Base-by-base conservation (phyloP, 192 early-diverging fungal genomes). In the Linnemannia zychae region DNA sequence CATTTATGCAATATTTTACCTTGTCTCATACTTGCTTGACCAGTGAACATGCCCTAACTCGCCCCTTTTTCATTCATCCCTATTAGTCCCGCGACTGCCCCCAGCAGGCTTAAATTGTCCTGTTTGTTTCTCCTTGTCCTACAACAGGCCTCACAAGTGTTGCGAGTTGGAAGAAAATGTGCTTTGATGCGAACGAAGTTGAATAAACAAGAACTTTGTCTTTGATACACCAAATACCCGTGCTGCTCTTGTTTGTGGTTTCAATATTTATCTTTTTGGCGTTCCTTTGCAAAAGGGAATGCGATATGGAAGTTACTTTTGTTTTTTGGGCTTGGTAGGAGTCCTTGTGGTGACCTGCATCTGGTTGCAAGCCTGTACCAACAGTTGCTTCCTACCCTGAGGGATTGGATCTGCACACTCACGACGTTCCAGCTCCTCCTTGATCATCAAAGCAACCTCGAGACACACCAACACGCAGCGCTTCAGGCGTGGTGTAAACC, bases 21-120 rank as follows among this genome's bases (percentile, higher is more conserved):
- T 44, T 37, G 46, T n/a, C 37, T 65, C n/a, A 20, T 76, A 40
- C 12, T 66, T 15, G 3, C 28, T 36, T 53, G 22, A 50, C 1
- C 18, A 66, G 67, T 53, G 20, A n/a, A 0, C 20, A 63, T 46
- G 18, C 24, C 20, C 36, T 52, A 63, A 38, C 53, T 22, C 0
- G 12, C 49, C n/a, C 22, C 60, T 28, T 65, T 44, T 63, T 24
- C 28, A 3, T 31, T 66, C 6, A 48, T 40, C 18, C 0, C 20
- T 49, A 37, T 12, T 69, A 80, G 79, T 81, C 80, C 74, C 80
- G 80, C 80, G 80, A 81, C 74, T 81, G 80, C 80, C 80, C 80
- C 80, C 80, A 81, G 73, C 79, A 80, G 79, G 73, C 80, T 81
- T 81, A 81, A 81, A 46, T 66, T 52, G 15, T 73, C 40, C 33